Base-by-base conservation (phyloP, 257 asterid genomes). In the Solanum sejunctum region DNA sequence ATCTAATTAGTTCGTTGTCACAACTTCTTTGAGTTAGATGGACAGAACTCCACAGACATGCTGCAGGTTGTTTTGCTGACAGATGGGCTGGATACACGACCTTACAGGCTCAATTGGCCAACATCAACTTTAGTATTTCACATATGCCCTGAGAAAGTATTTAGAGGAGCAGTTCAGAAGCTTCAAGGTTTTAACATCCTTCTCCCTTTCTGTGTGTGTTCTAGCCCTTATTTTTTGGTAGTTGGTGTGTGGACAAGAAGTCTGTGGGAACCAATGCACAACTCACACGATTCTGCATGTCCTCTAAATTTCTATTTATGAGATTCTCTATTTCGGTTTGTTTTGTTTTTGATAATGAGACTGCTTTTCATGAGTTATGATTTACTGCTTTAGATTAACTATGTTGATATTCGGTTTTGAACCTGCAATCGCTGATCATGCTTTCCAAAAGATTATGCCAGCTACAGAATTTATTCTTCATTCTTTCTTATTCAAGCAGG, bases 81-180 rank as follows among this genome's bases (percentile, higher is more conserved):
- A 45, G 98, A 95, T 92, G 98, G 98, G 8, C 90, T 94, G 94
- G 98, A 95, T 69, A 95, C 98, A 26, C 95, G 98, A 7, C 95
- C 98, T 26, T 95, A 92, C 88, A 87, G 94, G 86, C 95, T 94
- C 80, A 91, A 91, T 55, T 95, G 98, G 97, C 94, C 98, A 16
- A 57, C 91, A 83, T 92, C 97, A 82, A 92, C 98, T 28, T 51
- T 90, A 51, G 77, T 94, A 80, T 93, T 90, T 84, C 93, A 92
- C 78, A 56, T 95, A 39, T 94, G 98, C 84, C 97, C 98, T 0
- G 90, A 88, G 43, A 86, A 69, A 78, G 90, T 93, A 70, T 94
- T 88, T 80, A 85, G 56, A 85, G 84, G 54, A 81, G 88, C 96
- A 16, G 51, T 86, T 84, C 88, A 88, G 84, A 94, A 90, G 89